Evolutionary conservation across 2,329 filamentous ascomycete species (phyloP).

Genomic region (Trichoderma sp.): DNA sequence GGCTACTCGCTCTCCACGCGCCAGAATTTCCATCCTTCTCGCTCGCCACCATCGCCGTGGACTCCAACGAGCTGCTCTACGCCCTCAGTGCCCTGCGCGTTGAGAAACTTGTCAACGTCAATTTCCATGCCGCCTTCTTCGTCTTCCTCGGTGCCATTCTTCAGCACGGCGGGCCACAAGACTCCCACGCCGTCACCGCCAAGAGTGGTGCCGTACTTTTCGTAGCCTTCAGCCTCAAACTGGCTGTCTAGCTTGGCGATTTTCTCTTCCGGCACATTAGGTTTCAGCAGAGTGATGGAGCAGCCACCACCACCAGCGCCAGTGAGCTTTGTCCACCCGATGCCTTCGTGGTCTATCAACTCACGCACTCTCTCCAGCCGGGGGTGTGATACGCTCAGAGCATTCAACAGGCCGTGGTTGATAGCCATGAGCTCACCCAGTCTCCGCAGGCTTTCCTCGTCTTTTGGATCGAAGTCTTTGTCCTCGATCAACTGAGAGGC

Average conservation of each 20-base stretch:
- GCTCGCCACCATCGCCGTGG: constrained; percentile 65
- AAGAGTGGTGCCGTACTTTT: constrained; percentile 84
- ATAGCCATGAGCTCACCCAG: constrained; percentile 89
- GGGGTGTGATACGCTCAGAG: constrained; percentile 91
- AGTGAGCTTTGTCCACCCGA: constrained; percentile 97
- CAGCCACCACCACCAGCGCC: constrained; percentile 95
- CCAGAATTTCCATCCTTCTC: constrained; percentile 89
- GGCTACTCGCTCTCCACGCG: constrained; percentile 56
- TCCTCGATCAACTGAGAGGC: constrained; percentile 59
- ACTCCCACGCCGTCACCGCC: constrained; percentile 94
- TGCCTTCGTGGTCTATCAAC: constrained; percentile 82
- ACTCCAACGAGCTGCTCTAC: constrained; percentile 89
- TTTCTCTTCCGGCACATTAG: constrained; percentile 59
- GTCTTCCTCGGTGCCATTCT: constrained; percentile 80
- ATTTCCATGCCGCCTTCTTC: constrained; percentile 87
- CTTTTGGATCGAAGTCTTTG: constrained; percentile 69
- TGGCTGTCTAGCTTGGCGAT: constrained; percentile 67
- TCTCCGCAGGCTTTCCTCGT: constrained; percentile 66
- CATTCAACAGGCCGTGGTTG: constrained; percentile 91
- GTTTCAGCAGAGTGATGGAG: constrained; percentile 86
- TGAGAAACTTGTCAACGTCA: constrained; percentile 80
- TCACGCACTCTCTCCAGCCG: constrained; percentile 89
- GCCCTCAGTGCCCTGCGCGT: constrained; percentile 79
- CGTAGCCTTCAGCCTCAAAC: constrained; percentile 73
- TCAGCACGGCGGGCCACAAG: constrained; percentile 87